Percentiles rank a stretch among this genome's conserved stretches.
Conservation (phyloP, 345 rosid genomes). For the Bruguiera gymnorhiza region DNA sequence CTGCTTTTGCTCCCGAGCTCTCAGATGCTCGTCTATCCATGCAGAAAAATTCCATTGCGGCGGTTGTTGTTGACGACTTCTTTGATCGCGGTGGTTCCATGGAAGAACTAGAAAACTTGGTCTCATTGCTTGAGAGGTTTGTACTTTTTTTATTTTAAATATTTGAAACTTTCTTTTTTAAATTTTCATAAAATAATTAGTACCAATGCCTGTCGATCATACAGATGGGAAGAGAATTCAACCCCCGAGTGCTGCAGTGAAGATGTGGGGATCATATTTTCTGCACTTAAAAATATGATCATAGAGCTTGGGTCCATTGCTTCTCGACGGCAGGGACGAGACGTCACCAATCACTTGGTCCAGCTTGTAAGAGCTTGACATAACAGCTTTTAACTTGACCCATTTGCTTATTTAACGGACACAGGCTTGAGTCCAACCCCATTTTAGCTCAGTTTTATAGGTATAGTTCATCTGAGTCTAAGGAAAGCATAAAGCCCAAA, state of each 20-base stretch:
- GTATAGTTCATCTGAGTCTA: no score
- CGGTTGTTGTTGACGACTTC: slow-evolving; percentile 12
- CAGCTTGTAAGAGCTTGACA: slow-evolving; percentile 2
- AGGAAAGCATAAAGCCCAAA: no score
- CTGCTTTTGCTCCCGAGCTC: slow-evolving; percentile 8
- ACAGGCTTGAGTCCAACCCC: no score
- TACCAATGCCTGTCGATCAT: not conserved
- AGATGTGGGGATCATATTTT: slow-evolving; percentile 13
- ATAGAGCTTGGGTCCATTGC: slow-evolving; percentile 14
- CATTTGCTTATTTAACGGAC: no score
- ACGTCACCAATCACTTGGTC: slow-evolving; percentile 6
- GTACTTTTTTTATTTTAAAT: not conserved
- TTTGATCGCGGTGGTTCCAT: slow-evolving; percentile 17
- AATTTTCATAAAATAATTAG: not conserved
- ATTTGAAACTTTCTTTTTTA: not conserved
- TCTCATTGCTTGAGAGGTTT: slow-evolving; percentile 12
- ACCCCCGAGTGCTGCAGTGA: slow-evolving; percentile 4
- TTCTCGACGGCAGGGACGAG: slow-evolving; percentile 4
- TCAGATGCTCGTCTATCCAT: slow-evolving; percentile 8
- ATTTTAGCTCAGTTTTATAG: no score
- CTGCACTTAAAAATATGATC: slow-evolving; percentile 15
- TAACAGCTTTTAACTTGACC: no score
- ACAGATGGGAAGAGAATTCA: slow-evolving; percentile 19
- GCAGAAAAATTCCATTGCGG: slow-evolving; percentile 10
- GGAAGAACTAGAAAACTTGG: slow-evolving; percentile 16